Conservation (phyloP, 106 monocot species). For the Dioscorea dumetorum region DNA sequence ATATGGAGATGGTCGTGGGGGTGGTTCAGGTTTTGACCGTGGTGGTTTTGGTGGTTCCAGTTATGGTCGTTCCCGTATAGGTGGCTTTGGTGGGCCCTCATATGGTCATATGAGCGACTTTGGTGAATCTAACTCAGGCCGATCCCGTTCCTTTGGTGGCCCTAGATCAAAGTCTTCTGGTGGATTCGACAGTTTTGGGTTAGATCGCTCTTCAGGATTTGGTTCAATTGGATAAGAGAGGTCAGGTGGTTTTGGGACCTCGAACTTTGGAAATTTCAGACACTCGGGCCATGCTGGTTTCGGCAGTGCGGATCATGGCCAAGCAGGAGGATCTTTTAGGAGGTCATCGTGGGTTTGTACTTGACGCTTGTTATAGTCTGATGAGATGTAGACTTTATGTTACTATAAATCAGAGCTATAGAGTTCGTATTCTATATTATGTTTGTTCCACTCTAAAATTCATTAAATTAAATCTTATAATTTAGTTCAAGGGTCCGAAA, state of each 20-base stretch:
- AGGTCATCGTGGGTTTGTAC: constrained; percentile 8
- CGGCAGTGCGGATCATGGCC: constrained; percentile 10
- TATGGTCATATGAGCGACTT: constrained; percentile 4
- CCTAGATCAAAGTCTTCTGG: constrained; percentile 15
- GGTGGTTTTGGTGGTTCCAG: constrained; percentile 17
- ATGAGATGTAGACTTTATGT: too few species aligned
- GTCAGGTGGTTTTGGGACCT: too few species aligned
- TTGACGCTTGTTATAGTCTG: too few species aligned
- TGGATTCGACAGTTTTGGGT: constrained; percentile 17
- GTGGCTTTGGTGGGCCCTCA: constrained; percentile 26
- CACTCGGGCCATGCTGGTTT: constrained; percentile 1
- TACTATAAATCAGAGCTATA: too few species aligned
- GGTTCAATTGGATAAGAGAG: constrained; percentile 19
- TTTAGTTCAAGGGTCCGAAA: too few species aligned
- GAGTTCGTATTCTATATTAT: too few species aligned
- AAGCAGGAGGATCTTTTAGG: constrained; percentile 9
- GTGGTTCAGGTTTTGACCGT: constrained; percentile 25
- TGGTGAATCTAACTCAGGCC: constrained; percentile 12
- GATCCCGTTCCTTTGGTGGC: constrained; percentile 20
- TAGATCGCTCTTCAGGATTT: constrained; percentile 26
- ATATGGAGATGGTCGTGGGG: constrained; percentile 28
- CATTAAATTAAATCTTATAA: too few species aligned
- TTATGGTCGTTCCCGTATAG: constrained; percentile 12
- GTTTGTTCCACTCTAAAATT: too few species aligned
- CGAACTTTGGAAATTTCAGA: constrained; percentile 12